phyloP scores from a whole-genome alignment of 768 basidiomycete species.

The Rhizopogon vulgaris region DNA sequence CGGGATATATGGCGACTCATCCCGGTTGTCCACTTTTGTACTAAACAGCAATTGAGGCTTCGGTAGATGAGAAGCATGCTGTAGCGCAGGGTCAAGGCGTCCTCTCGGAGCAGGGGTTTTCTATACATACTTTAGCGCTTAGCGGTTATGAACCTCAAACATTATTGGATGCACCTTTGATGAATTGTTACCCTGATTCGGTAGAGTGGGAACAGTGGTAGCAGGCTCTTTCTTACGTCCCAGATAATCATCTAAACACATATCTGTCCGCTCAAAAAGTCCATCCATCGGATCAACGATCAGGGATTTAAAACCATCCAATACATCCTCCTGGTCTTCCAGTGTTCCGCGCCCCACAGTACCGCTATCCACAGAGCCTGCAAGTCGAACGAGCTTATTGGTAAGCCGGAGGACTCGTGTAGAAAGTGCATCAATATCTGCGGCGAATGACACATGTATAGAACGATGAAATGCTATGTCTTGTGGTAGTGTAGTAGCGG shows the following conservation, averaged over 20 bases:
- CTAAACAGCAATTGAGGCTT: slow-evolving; percentile 84
- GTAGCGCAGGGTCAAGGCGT: slow-evolving; percentile 52
- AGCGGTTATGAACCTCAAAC: slow-evolving; percentile 1
- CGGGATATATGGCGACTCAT: slow-evolving; percentile 58
- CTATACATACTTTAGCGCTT: slow-evolving; percentile 16
- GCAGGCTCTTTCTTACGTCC: slow-evolving; percentile 65
- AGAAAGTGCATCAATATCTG: slow-evolving; percentile 66
- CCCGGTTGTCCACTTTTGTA: slow-evolving; percentile 49
- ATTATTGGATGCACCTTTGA: slow-evolving; percentile 25
- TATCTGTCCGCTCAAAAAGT: slow-evolving; percentile 81
- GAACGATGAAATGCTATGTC: slow-evolving; percentile 91
- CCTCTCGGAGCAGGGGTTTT: slow-evolving; percentile 32
- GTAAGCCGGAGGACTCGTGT: slow-evolving; percentile 59
- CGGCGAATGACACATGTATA: slow-evolving; percentile 65
- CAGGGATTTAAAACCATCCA: slow-evolving; percentile 73
- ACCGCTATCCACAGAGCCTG: slow-evolving; percentile 35
- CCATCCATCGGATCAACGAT: slow-evolving; percentile 84
- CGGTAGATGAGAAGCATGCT: slow-evolving; percentile 66
- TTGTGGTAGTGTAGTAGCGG: slow-evolving; percentile 51
- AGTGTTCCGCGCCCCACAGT: slow-evolving; percentile 34
- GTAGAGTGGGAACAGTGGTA: slow-evolving; percentile 47
- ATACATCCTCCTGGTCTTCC: slow-evolving; percentile 69
- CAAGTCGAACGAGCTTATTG: slow-evolving; percentile 54
- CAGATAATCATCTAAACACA: slow-evolving; percentile 70
- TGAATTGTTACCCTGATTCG: slow-evolving; percentile 13